Evolutionary conservation across 306 rosid species (phyloP), one percentile per base, ranked within the genome.

Genomic region (Arachis stenosperma): DNA sequence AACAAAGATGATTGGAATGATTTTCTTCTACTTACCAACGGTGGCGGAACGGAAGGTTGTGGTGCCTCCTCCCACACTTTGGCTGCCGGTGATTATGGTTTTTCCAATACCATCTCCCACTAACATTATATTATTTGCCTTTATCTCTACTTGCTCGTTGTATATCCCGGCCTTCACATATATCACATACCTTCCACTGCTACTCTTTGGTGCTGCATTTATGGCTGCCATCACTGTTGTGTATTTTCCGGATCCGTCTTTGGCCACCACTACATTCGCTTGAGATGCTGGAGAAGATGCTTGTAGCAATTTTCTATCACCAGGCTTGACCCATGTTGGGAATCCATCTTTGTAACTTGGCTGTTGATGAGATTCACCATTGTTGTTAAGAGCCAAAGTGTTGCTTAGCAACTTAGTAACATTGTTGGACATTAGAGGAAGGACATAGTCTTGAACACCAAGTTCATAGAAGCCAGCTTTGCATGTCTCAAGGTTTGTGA

Each of bases 11-110:
- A 5, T 52, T 9, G 3, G 3, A 52, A 52, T 1, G 3, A 52
- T 14, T 5, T 52, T 6, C 14, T 4, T 4, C 5, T 11, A 22
- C 86, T 84, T 85, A 92, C 97, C 96, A 7, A 92, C 93, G 2
- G 96, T 92, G 6, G 97, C 96, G 9, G 97, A 92, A 9, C 78
- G 73, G 44, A 87, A 92, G 17, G 97, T 92, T 6, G 97, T 92
- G 51, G 86, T 68, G 12, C 93, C 97, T 0, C 96, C 97, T 53
- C 91, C 93, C 44, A 92, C 97, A 62, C 97, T 92, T 76, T 74
- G 83, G 79, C 93, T 92, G 40, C 97, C 93, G 0, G 97, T 92
- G 47, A 92, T 74, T 6, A 92, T 71, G 12, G 97, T 92, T 65
- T 83, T 86, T 6, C 93, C 96, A 5, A 86, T 89, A 2, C 96